These are phyloP conservation scores for Penicillium canescens DNA, from an alignment of 495 filamentous ascomycete genomes.

Conservation along the genomic window DNA sequence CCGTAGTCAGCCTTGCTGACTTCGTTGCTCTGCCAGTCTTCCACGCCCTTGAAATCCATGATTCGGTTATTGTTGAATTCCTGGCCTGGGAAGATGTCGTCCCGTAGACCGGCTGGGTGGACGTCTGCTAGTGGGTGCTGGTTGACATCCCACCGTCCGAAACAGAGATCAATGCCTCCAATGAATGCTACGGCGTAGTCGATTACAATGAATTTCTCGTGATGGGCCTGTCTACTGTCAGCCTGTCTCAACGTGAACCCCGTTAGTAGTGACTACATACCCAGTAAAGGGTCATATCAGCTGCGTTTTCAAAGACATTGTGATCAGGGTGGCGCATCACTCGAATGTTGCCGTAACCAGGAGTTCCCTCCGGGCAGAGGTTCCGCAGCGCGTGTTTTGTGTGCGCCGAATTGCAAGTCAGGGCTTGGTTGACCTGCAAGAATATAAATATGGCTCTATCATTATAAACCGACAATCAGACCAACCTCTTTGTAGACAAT, in stretches of 20 bases:
- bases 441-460: background rate
- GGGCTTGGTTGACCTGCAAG: constrained; percentile 62
- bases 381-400: constrained; percentile 85
- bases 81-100: constrained; percentile 92
- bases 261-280: constrained; percentile 19
- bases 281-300: constrained; percentile 98
- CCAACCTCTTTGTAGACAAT: constrained; percentile 85
- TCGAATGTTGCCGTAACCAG: constrained; percentile 81
- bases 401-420: constrained; percentile 90
- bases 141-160: constrained; percentile 86
- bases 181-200: constrained; percentile 90
- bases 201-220: constrained; percentile 94
- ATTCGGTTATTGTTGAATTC: constrained; percentile 96
- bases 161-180: constrained; percentile 93
- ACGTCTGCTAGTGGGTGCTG: constrained; percentile 87
- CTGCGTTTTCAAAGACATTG: constrained; percentile 88
- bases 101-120: constrained; percentile 76
- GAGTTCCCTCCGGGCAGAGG: constrained; percentile 76
- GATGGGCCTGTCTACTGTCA: constrained; percentile 63
- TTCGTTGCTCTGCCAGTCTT: constrained; percentile 91
- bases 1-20: constrained; percentile 90
- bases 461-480: background rate
- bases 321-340: constrained; percentile 95
- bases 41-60: constrained; percentile 90
- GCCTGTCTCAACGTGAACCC: background rate